Evolutionary conservation across 352 stramenopile species (phyloP), one percentile per base, ranked within the genome.

Genomic region (Globisporangium lucens): DNA sequence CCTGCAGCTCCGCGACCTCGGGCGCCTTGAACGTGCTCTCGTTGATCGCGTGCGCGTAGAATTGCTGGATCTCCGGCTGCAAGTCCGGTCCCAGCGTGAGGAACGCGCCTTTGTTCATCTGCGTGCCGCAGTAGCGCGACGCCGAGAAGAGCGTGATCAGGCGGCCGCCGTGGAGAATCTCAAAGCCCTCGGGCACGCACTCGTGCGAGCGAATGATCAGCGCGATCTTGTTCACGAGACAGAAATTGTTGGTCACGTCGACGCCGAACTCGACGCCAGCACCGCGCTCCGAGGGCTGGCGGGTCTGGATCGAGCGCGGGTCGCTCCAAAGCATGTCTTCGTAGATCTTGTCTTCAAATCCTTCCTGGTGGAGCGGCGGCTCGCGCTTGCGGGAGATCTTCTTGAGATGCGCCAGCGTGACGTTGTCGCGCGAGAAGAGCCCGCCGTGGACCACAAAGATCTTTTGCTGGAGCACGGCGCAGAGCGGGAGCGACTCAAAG

Each of bases 361-460:
- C 89, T 22, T 66, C 70, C 60, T 95, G 76, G 64, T 97, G 91
- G 12, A 97, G 87, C 10, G 93, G 93, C 10, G 93, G 90, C 66
- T 98, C 92, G 17, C 93, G 83, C 69, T 98, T 98, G 17, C 93
- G 88, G n/a, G 86, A 80, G 65, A 98, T 97, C 33, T 84, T 90
- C 56, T 85, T 83, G 24, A 98, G 78, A 70, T 98, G 91, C 17
- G 91, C 82, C 43, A 98, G 73, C 53, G 87, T 97, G 33, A 98
- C 88, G 68, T 95, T 93, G 53, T 97, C 89, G 12, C 90, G 90
- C 12, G 92, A 94, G 75, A 98, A 97, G 1, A 98, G 78, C 2
- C 94, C 93, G 12, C 93, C 95, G 71, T 99, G 95, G 9, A 98
- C 89, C 35, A 98, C 96, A 61, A 99, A 97, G 36, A 98, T 96